phyloP scores from a whole-genome alignment of 2,329 filamentous ascomycete species.

The Penicillium sp. region DNA sequence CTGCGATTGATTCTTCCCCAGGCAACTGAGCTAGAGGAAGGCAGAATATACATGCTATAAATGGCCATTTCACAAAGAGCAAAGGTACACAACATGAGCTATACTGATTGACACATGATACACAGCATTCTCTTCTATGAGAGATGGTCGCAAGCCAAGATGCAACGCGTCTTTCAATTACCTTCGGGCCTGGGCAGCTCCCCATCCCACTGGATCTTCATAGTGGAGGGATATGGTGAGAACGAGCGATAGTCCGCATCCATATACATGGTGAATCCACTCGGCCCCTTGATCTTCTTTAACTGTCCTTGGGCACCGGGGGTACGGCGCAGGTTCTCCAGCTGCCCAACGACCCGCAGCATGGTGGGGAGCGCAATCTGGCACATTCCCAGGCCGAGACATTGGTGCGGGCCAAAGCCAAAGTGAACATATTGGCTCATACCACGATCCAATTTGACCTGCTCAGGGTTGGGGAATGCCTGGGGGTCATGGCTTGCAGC shows the following conservation, averaged over 20 bases:
- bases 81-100: too few species aligned
- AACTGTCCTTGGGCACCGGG: constrained; percentile 42
- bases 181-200: constrained; percentile 31
- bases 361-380: constrained; percentile 38
- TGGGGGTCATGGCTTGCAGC: constrained; percentile 37
- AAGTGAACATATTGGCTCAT: constrained; percentile 64
- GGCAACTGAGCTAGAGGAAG: too few species aligned
- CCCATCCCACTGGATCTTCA: constrained; percentile 47
- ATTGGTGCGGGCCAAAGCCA: constrained; percentile 61
- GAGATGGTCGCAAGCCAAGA: too few species aligned
- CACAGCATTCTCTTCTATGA: background rate
- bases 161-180: too few species aligned
- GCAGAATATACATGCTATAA: too few species aligned
- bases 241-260: constrained; percentile 43
- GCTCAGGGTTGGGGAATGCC: constrained; percentile 40
- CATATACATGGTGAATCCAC: constrained; percentile 46
- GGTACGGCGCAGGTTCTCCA: constrained; percentile 43
- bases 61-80: too few species aligned
- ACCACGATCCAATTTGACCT: constrained; percentile 61
- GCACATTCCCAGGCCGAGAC: constrained; percentile 51
- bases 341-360: constrained; percentile 41
- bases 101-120: too few species aligned
- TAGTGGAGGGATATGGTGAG: constrained; percentile 44
- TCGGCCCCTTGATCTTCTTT: constrained; percentile 40
- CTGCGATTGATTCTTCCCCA: too few species aligned